These are phyloP conservation scores for Pseudozyma flocculosa DNA, from an alignment of 1,284 basidiomycete genomes.

Conservation along the genomic window DNA sequence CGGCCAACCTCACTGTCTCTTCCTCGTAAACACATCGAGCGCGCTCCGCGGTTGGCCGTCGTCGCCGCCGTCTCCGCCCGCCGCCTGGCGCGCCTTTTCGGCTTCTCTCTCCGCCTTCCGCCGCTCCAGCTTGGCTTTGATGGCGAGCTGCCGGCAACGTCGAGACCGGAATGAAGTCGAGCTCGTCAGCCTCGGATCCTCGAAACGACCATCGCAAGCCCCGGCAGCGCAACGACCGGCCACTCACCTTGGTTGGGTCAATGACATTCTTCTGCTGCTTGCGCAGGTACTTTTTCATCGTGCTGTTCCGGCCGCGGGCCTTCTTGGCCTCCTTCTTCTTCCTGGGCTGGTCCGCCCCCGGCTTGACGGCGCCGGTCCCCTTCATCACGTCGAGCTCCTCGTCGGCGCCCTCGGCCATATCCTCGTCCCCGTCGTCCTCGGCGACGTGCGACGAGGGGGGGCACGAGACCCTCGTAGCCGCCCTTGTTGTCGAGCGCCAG, in stretches of 20 bases:
- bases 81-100: too few species aligned
- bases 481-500: constrained; percentile 39
- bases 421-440: constrained; percentile 8
- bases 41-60: too few species aligned
- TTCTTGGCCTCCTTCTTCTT: constrained; percentile 47
- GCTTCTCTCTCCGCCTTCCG: constrained; percentile 1
- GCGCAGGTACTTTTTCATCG: constrained; percentile 48
- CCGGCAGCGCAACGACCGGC: neutral
- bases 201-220: neutral
- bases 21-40: too few species aligned
- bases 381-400: constrained; percentile 4
- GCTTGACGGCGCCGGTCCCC: constrained; percentile 13
- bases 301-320: constrained; percentile 49
- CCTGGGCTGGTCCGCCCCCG: constrained; percentile 11
- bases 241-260: constrained; percentile 37
- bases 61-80: too few species aligned
- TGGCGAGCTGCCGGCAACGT: constrained; percentile 12
- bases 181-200: neutral
- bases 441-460: neutral
- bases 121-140: constrained; percentile 35
- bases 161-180: neutral
- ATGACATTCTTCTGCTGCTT: constrained; percentile 55
- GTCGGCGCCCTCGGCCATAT: constrained; percentile 9
- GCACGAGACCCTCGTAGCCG: neutral
- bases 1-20: too few species aligned